Conservation (phyloP, 2,329 filamentous ascomycete species). For the Verticillium longisporum region DNA sequence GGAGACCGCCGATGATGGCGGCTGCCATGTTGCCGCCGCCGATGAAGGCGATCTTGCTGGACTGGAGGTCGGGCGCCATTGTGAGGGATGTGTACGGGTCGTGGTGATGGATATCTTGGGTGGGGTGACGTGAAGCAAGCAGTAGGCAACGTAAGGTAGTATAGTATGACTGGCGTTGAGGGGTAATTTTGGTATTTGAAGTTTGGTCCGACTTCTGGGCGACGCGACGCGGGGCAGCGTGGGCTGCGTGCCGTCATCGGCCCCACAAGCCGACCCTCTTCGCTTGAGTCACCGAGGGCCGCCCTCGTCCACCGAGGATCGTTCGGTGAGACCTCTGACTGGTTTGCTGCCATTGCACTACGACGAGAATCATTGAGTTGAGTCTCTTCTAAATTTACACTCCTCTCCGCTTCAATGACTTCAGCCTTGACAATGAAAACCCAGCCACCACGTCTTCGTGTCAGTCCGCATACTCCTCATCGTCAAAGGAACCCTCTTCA, state of each 20-base stretch:
- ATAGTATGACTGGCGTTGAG: too few species aligned
- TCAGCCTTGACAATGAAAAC: too few species aligned
- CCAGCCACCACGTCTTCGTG: too few species aligned
- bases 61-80: slow-evolving; percentile 7
- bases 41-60: slow-evolving; percentile 7
- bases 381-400: too few species aligned
- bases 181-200: background rate
- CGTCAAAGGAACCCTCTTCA: too few species aligned
- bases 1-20: slow-evolving; percentile 43
- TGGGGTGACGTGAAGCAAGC: background rate
- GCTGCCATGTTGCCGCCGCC: slow-evolving; percentile 45
- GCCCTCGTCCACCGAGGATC: background rate
- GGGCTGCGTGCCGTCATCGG: background rate
- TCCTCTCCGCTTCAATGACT: too few species aligned
- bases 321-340: background rate
- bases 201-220: background rate
- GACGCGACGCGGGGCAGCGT: background rate
- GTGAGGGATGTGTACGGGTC: background rate
- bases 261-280: background rate
- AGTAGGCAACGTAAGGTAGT: too few species aligned
- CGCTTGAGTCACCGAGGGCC: background rate
- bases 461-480: too few species aligned
- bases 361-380: too few species aligned
- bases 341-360: too few species aligned
- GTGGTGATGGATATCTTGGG: background rate